These are phyloP conservation scores for Aspergillus sp. DNA, from an alignment of 2,329 filamentous ascomycete genomes.

Conservation along the genomic window DNA sequence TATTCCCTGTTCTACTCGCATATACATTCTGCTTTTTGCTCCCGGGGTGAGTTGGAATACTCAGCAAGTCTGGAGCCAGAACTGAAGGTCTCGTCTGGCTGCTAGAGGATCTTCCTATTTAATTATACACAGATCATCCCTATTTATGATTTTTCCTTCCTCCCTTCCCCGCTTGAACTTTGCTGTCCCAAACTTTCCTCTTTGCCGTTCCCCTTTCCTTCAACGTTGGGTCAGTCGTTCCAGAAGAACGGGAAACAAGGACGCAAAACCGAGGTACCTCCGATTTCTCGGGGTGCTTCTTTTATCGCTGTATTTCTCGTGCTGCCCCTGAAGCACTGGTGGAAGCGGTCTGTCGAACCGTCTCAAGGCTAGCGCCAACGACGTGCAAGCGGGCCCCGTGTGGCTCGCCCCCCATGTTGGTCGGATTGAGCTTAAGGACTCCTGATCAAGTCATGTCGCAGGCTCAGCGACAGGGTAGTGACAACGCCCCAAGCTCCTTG, in stretches of 20 bases:
- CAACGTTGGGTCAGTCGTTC: constrained; percentile 2
- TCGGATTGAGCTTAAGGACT: constrained; percentile 16
- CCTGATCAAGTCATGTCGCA: constrained; percentile 36
- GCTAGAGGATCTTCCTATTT: constrained; percentile 8
- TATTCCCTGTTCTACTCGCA: not conserved
- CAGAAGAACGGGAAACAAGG: not conserved
- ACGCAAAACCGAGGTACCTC: constrained; percentile 1
- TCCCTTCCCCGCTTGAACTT: constrained; percentile 9
- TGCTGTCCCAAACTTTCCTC: not conserved
- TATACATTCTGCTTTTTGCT: constrained; percentile 2
- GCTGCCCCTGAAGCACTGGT: constrained; percentile 14
- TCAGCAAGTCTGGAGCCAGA: not conserved
- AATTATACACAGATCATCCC: constrained; percentile 9
- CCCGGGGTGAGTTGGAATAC: not conserved
- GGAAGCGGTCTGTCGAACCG: constrained; percentile 14
- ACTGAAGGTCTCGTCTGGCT: not conserved
- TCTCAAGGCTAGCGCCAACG: constrained; percentile 17
- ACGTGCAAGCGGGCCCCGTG: constrained; percentile 12
- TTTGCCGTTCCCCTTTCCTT: not conserved
- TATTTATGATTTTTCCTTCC: constrained; percentile 6
- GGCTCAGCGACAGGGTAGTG: constrained; percentile 29
- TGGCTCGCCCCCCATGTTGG: constrained; percentile 14
- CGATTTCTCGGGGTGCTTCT: not conserved
- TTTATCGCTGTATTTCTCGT: constrained; percentile 1
- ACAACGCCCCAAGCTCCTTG: constrained; percentile 22